These are phyloP conservation scores for Trichaptum fuscoviolaceum DNA, from an alignment of 768 basidiomycete genomes.

Conservation along the genomic window DNA sequence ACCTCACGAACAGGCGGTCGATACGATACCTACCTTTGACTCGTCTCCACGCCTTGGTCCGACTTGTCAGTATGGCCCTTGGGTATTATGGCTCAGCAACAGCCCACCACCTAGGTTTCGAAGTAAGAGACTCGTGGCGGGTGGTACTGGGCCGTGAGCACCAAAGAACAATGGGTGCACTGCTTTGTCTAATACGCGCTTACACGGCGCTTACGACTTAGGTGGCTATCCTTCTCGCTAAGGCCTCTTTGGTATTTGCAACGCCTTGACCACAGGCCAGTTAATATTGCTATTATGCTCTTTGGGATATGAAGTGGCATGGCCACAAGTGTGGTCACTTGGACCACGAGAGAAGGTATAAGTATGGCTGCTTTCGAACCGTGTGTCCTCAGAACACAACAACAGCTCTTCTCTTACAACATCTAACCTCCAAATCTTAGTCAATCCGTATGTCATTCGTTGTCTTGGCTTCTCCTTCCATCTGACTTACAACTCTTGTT, in stretches of 20 bases:
- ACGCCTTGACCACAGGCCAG: background rate
- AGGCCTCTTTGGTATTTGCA: background rate
- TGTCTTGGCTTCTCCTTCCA: no score
- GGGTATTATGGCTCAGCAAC: no score
- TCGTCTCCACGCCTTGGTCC: no score
- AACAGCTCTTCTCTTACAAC: background rate
- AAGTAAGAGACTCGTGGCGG: background rate
- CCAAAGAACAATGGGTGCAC: background rate
- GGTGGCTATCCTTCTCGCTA: background rate
- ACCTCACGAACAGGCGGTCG: no score
- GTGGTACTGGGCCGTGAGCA: background rate
- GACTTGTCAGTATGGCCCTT: no score
- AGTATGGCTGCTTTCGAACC: background rate
- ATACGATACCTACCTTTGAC: no score
- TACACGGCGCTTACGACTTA: background rate
- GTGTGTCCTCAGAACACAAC: background rate
- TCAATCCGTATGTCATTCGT: no score
- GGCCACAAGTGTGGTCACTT: background rate
- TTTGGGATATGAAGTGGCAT: background rate
- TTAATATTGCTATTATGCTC: background rate
- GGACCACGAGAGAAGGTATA: background rate
- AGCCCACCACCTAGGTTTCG: background rate
- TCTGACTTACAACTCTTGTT: background rate
- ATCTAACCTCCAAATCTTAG: background rate
- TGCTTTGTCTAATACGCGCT: background rate